These are phyloP conservation scores for Omphalotus guepiniiformis DNA, from an alignment of 768 basidiomycete species.

Conservation along the genomic window DNA sequence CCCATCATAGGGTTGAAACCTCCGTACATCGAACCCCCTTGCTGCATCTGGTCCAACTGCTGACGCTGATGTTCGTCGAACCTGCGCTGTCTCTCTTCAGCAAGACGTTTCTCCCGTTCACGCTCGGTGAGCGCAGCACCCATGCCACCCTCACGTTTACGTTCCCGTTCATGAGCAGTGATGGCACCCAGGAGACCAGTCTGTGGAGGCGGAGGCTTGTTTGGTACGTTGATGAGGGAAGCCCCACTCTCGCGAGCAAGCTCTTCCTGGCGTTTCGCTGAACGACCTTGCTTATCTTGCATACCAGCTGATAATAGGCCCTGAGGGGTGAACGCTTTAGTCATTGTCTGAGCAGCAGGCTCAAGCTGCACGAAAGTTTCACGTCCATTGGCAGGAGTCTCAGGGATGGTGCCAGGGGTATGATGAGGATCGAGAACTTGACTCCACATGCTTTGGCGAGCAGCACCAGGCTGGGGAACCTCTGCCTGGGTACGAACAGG, in stretches of 20 bases:
- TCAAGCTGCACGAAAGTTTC: conserved; percentile 77
- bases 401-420: conserved; percentile 30
- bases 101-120: conserved; percentile 87
- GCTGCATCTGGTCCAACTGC: conserved; percentile 88
- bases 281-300: conserved; percentile 93
- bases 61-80: conserved; percentile 87
- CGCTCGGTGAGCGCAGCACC: conserved; percentile 94
- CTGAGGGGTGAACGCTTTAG: conserved; percentile 92
- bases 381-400: conserved; percentile 16
- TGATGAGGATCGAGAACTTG: conserved; percentile 76
- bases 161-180: conserved; percentile 90
- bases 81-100: conserved; percentile 90
- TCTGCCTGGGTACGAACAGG: conserved; percentile 55
- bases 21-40: conserved; percentile 45
- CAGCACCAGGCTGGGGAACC: conserved; percentile 45
- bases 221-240: conserved; percentile 92
- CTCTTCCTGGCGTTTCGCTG: conserved; percentile 94
- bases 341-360: conserved; percentile 65
- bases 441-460: conserved; percentile 81
- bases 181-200: conserved; percentile 95
- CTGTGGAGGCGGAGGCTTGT: conserved; percentile 92
- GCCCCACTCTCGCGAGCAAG: conserved; percentile 87
- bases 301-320: conserved; percentile 93
- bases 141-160: conserved; percentile 92
- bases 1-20: conserved; percentile 16